Percentiles rank a stretch among this genome's conserved stretches.
These are phyloP conservation scores for Melaleuca alternifolia DNA, from an alignment of 345 rosid genomes.

Conservation along the genomic window DNA sequence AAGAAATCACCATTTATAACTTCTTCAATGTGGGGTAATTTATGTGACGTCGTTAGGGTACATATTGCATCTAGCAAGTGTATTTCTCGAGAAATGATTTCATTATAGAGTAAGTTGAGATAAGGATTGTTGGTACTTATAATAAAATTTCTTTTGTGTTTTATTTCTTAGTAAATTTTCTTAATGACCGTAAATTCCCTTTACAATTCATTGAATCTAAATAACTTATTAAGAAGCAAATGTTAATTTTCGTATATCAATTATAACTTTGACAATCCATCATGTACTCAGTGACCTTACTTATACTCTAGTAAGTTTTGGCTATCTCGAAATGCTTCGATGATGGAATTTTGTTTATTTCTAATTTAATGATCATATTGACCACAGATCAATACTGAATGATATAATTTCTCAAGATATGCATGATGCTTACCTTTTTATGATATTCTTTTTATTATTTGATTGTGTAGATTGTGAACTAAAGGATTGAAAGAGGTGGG, in stretches of 20 bases:
- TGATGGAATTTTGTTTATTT: neutral
- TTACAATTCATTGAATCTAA: neutral
- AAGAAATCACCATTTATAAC: neutral
- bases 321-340: neutral
- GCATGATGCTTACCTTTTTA: neutral
- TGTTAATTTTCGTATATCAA: neutral
- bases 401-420: neutral
- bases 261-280: neutral
- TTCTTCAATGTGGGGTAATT: neutral
- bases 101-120: neutral
- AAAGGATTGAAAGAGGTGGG: neutral
- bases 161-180: neutral
- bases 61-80: neutral
- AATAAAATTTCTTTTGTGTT: neutral
- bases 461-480: neutral
- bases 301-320: neutral
- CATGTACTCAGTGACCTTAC: neutral
- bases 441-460: neutral
- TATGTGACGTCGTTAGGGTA: neutral
- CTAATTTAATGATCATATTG: neutral
- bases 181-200: neutral
- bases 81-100: neutral
- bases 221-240: neutral
- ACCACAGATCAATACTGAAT: fast-evolving
- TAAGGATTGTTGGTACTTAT: neutral